These are phyloP conservation scores for Talaromyces liani DNA, from an alignment of 495 filamentous ascomycete species.

Conservation along the genomic window DNA sequence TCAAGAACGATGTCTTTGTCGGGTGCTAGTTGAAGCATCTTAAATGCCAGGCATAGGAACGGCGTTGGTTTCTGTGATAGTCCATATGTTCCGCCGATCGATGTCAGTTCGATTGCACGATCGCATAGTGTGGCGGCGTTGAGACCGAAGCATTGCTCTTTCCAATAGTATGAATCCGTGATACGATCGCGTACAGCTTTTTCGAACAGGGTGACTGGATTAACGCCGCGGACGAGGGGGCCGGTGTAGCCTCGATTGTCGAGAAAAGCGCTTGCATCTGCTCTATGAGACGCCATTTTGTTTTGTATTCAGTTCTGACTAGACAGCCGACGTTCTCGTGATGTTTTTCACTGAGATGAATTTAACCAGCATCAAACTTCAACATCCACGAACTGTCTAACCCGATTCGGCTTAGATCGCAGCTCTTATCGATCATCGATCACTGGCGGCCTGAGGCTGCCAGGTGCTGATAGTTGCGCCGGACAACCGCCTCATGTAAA, in stretches of 20 bases:
- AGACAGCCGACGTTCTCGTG: neutral
- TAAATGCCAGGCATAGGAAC: conserved; percentile 92
- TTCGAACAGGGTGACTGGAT: conserved; percentile 84
- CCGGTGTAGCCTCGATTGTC: conserved; percentile 73
- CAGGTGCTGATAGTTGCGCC: conserved; percentile 5
- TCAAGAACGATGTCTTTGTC: conserved; percentile 69
- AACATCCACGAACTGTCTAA: neutral
- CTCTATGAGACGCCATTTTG: conserved; percentile 44
- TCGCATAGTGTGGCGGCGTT: conserved; percentile 88
- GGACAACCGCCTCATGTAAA: conserved; percentile 7
- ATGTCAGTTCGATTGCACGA: conserved; percentile 76
- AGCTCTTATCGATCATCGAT: neutral
- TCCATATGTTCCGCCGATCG: conserved; percentile 81
- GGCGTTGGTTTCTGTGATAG: conserved; percentile 75
- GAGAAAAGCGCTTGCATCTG: conserved; percentile 67
- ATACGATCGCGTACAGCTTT: conserved; percentile 92
- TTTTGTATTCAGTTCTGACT: neutral
- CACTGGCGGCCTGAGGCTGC: neutral
- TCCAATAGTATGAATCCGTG: conserved; percentile 92
- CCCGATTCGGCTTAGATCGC: neutral
- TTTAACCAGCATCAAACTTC: neutral
- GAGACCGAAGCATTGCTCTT: conserved; percentile 94
- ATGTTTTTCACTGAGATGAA: neutral
- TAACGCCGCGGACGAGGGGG: conserved; percentile 65
- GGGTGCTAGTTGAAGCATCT: conserved; percentile 83